These are phyloP conservation scores for Hymenochaete sp. DNA, from an alignment of 1,284 basidiomycete species.

Conservation along the genomic window DNA sequence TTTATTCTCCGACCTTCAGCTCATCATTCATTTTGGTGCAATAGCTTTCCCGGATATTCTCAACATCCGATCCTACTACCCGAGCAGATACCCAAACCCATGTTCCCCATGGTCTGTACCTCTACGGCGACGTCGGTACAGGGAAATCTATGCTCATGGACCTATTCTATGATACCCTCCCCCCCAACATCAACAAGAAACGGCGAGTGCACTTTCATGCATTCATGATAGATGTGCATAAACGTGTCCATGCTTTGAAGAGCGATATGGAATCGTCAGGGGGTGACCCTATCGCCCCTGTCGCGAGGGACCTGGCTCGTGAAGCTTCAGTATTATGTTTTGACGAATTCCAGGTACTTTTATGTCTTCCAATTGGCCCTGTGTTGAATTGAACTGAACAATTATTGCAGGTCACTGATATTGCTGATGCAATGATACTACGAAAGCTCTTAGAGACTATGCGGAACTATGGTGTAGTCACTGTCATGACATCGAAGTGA, in stretches of 20 bases:
- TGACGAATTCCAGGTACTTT: conserved; percentile 90
- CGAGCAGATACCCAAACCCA: conserved; percentile 32
- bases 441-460: conserved; percentile 81
- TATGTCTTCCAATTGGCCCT: conserved; percentile 9
- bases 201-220: conserved; percentile 94
- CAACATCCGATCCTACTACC: conserved; percentile 30
- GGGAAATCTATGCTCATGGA: conserved; percentile 99
- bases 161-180: conserved; percentile 88
- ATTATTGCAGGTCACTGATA: conserved; percentile 77
- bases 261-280: conserved; percentile 55
- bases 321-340: conserved; percentile 89
- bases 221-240: conserved; percentile 99
- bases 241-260: conserved; percentile 80
- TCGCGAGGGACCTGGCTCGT: conserved; percentile 82
- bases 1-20: background rate
- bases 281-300: conserved; percentile 82
- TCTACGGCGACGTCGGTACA: conserved; percentile 97
- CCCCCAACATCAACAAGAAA: conserved; percentile 64
- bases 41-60: conserved; percentile 62
- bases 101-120: conserved; percentile 84
- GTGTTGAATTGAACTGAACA: background rate
- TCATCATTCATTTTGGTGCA: conserved; percentile 1
- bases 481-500: conserved; percentile 95
- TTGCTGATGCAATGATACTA: conserved; percentile 98
- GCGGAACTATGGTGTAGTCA: conserved; percentile 84